Evolutionary conservation across 305 asterid species (phyloP), one percentile per base, ranked within the genome.

Genomic region (Rubia tinctorum): DNA sequence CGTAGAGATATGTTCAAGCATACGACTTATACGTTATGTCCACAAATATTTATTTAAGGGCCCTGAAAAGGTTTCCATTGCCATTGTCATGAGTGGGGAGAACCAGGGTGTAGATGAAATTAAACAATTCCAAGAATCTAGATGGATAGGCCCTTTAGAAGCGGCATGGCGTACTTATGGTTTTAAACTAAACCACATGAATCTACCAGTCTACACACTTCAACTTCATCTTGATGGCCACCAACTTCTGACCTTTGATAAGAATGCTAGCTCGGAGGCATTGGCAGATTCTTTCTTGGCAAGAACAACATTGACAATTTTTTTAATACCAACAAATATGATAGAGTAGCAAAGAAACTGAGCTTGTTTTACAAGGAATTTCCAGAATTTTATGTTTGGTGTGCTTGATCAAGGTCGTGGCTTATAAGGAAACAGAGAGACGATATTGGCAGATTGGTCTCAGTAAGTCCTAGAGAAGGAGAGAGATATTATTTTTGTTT

Each of bases 401-500:
- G 49, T 39, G 10, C 20, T 0, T 3, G 1, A 2, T 40, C 55
- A 6, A n/a, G 18, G 17, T n/a, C 12, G 0, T 66, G 72, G 56
- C n/a, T 8, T 2, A 17, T 6, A 3, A 7, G 47, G 44, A 66
- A 67, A 2, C 0, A 34, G 0, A n/a, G n/a, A 7, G 43, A 17
- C 1, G 51, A 20, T 0, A 39, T 66, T 66, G 73, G 73, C 5
- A 58, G 68, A 6, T 7, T 61, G 2, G 44, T n/a, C 3, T 37
- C 68, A 0, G 71, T 53, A 10, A 56, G 59, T 5, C 68, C n/a
- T 68, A 5, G 7, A 1, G 53, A 64, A 49, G 55, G 64, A 7
- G 77, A 45, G 8, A 9, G 51, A 25, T 74, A 74, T 18, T 74
- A 51, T 22, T 27, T 55, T 5, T 44, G 60, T 18, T 22, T 74